Percentiles rank a stretch among this genome's conserved stretches.
Evolutionary conservation across 2,329 filamentous ascomycete species (phyloP).

Genomic region (Arthroderma sp.): DNA sequence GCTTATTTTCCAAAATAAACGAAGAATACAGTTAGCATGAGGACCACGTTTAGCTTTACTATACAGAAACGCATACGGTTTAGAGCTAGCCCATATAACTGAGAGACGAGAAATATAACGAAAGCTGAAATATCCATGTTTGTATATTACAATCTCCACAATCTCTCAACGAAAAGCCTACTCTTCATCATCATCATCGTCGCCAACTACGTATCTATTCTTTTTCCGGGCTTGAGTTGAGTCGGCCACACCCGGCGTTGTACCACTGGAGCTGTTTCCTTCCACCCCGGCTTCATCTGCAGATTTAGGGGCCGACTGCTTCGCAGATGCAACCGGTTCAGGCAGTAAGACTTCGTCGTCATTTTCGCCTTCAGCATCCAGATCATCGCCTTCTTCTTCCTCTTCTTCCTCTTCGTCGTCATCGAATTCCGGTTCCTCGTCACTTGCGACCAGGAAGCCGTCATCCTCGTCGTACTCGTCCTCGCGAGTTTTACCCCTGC

Average conservation of each 20-base stretch:
- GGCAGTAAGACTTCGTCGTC: slow-evolving; percentile 21
- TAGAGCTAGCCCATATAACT: neutral
- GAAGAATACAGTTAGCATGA: too few species aligned
- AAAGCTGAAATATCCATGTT: too few species aligned
- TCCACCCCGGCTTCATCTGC: slow-evolving; percentile 15
- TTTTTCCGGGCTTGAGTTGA: slow-evolving; percentile 32
- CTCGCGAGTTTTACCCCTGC: slow-evolving; percentile 44
- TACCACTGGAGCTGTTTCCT: slow-evolving; percentile 7
- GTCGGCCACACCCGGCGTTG: slow-evolving; percentile 14
- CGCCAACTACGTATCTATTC: slow-evolving; percentile 35
- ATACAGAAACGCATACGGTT: too few species aligned
- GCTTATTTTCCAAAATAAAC: too few species aligned
- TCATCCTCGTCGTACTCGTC: slow-evolving; percentile 76
- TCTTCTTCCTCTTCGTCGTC: slow-evolving; percentile 31
- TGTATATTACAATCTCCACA: too few species aligned
- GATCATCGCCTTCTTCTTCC: slow-evolving; percentile 30
- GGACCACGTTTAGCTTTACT: too few species aligned
- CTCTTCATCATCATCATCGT: slow-evolving; percentile 32
- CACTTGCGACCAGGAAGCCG: slow-evolving; percentile 52
- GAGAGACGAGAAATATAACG: neutral
- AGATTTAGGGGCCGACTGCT: slow-evolving; percentile 15
- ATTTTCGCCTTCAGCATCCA: slow-evolving; percentile 32
- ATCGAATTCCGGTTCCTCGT: slow-evolving; percentile 35
- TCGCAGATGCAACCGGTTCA: slow-evolving; percentile 10
- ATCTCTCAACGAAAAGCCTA: too few species aligned